Base-by-base conservation (phyloP, 2,329 filamentous ascomycete genomes). In the Emergomyces pasteurianus region DNA sequence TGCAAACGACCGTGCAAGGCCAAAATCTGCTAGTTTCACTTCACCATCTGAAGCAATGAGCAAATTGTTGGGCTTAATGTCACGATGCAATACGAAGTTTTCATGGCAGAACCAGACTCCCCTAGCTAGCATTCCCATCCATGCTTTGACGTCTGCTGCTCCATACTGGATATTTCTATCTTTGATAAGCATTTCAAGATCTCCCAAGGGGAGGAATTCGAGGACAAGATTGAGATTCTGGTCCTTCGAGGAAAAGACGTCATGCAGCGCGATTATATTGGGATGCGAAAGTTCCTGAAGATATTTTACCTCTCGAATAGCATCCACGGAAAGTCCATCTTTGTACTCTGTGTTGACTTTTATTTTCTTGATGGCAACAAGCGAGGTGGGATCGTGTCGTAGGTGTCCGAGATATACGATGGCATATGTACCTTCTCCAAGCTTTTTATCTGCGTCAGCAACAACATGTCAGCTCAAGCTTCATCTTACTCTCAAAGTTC, bases 51-150 rank as follows among this genome's bases (percentile, higher is more conserved):
- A 88, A 26, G 91, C 91, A 68, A 99, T 95, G 62, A 99, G 81
- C 75, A 97, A 79, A 78, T 99, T 99, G 83, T 97, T 97, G 55
- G 92, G 92, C 77, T 99, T 99, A 80, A 99, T 97, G 79, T 99
- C 94, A 68, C 94, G 89, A 76, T 99, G 94, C 36, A 99, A 81
- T 21, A 99, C 84, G 68, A 88, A 92, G 73, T 94, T 95, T 72
- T 92, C 89, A 75, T 99, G 94, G 75, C 94, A 97, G 79, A 95
- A 99, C 87, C 90, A 95, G 34, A 97, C 85, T 31, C 89, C 94
- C 49, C 92, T 86, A 34, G 83, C 84, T n/a, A 97, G 82, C 94
- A 97, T 97, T 65, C 89, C 89, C 87, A 96, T 95, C 94, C 94
- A 99, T 18, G 91, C 88, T 74, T 99, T 99, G 74, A 97, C 91